phyloP scores from a whole-genome alignment of 2,329 filamentous ascomycete genomes.

The Colletotrichum simmondsii region DNA sequence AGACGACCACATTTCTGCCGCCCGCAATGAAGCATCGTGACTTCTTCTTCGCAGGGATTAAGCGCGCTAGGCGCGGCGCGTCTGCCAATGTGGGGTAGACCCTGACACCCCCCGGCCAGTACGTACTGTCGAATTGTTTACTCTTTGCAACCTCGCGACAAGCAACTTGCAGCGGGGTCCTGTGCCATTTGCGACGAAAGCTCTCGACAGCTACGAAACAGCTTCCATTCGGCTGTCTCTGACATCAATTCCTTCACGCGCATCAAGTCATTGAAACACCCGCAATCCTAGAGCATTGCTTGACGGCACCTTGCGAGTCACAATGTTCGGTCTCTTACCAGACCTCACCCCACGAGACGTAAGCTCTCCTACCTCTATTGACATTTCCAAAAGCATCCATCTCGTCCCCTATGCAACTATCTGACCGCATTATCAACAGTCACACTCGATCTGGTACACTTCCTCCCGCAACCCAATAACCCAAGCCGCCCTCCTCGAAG shows the following conservation, averaged over 20 bases:
- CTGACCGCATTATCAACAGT: slow-evolving; percentile 55
- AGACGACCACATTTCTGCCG: slow-evolving; percentile 19
- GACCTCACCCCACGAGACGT: slow-evolving; percentile 78
- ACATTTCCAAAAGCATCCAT: neutral
- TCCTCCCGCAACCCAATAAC: slow-evolving; percentile 65
- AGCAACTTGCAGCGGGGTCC: slow-evolving; percentile 9
- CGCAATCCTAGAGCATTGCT: neutral
- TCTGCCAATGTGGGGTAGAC: slow-evolving; percentile 25
- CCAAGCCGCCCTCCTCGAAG: slow-evolving; percentile 46
- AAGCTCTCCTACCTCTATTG: slow-evolving; percentile 43
- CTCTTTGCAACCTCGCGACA: slow-evolving; percentile 20
- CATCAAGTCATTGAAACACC: neutral
- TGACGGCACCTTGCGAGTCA: slow-evolving; percentile 21
- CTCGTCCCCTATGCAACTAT: neutral
- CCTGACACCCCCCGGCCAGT: slow-evolving; percentile 12
- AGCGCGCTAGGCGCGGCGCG: slow-evolving; percentile 32
- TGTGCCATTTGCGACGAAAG: neutral
- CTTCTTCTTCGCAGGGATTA: slow-evolving; percentile 20
- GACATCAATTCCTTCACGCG: neutral
- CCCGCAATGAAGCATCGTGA: slow-evolving; percentile 30
- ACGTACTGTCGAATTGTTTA: slow-evolving; percentile 30
- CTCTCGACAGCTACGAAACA: neutral
- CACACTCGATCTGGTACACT: slow-evolving; percentile 79
- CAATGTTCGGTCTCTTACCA: slow-evolving; percentile 73
- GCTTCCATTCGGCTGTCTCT: neutral